Evolutionary conservation across 495 filamentous ascomycete species (phyloP).

Genomic region (Coniosporium apollinis): DNA sequence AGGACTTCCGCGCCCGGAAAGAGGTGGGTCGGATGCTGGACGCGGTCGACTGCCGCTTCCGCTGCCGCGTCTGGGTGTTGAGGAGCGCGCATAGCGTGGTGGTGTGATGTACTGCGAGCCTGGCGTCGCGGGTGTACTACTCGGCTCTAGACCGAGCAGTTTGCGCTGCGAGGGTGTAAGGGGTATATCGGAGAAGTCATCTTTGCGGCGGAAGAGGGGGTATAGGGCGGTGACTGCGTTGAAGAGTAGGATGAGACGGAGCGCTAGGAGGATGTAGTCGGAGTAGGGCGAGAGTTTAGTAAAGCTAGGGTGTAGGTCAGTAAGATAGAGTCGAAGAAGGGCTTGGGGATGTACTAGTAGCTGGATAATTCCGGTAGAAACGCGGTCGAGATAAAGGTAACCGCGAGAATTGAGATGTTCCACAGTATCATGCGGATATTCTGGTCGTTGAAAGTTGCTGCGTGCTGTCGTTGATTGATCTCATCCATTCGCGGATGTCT

Average conservation of each 20-base stretch:
- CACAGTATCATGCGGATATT: constrained; percentile 48
- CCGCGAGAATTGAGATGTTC: constrained; percentile 40
- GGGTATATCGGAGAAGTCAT: constrained; percentile 76
- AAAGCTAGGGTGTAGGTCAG: constrained; percentile 1
- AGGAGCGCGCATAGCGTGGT: constrained; percentile 67
- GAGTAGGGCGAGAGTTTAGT: constrained; percentile 19
- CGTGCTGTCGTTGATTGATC: constrained; percentile 56
- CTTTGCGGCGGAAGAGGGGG: constrained; percentile 51
- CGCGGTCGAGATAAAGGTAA: constrained; percentile 23
- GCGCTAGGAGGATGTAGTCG: constrained; percentile 24
- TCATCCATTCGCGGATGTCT: constrained; percentile 67
- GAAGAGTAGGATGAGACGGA: constrained; percentile 42
- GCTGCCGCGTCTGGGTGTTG: constrained; percentile 34
- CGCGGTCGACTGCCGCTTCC: constrained; percentile 32
- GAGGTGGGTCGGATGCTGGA: constrained; percentile 33
- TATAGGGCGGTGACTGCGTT: constrained; percentile 49
- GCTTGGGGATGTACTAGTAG: constrained; percentile 7
- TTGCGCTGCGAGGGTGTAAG: constrained; percentile 77
- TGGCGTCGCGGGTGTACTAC: constrained; percentile 45
- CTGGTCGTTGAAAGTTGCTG: constrained; percentile 51
- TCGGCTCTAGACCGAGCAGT: constrained; percentile 67
- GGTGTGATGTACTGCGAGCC: constrained; percentile 59
- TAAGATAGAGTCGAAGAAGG: constrained; percentile 14
- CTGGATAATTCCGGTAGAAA: constrained; percentile 9
- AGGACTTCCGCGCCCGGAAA: constrained; percentile 29